phyloP scores from a whole-genome alignment of 2,329 filamentous ascomycete genomes.

The Clonostachys rhizophaga region DNA sequence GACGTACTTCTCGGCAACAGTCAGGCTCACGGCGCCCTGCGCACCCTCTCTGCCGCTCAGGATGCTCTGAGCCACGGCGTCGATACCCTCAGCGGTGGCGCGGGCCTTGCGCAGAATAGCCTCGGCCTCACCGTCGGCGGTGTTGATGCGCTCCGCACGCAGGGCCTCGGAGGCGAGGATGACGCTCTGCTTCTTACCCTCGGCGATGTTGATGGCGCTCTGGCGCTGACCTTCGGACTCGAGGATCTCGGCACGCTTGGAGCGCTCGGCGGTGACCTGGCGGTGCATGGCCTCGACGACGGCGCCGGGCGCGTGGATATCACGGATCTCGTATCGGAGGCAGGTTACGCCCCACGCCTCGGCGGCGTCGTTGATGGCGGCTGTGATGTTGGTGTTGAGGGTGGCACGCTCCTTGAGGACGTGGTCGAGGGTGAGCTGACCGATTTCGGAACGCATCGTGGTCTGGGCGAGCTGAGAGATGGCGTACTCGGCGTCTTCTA shows the following conservation, averaged over 20 bases:
- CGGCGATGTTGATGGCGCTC: constrained; percentile 97
- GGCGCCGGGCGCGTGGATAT: constrained; percentile 91
- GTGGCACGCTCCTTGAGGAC: constrained; percentile 95
- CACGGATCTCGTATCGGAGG: constrained; percentile 93
- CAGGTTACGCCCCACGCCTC: constrained; percentile 97
- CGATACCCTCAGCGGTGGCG: constrained; percentile 85
- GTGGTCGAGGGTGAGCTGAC: constrained; percentile 92
- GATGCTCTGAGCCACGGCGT: constrained; percentile 76
- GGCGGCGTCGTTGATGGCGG: constrained; percentile 95
- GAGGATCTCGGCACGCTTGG: constrained; percentile 95
- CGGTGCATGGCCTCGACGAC: constrained; percentile 98
- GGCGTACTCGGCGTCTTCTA: constrained; percentile 97
- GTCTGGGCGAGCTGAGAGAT: constrained; percentile 97
- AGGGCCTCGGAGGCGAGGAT: constrained; percentile 93
- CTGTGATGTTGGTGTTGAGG: constrained; percentile 97
- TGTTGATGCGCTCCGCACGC: constrained; percentile 87
- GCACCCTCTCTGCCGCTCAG: constrained; percentile 68
- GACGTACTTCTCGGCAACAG: constrained; percentile 95
- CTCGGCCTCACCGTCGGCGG: constrained; percentile 87
- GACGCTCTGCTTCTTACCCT: constrained; percentile 94
- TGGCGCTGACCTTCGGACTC: constrained; percentile 97
- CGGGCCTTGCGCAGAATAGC: constrained; percentile 82
- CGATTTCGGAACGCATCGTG: constrained; percentile 98
- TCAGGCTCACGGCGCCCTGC: constrained; percentile 79
- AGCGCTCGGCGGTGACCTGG: constrained; percentile 94